Conservation (phyloP, 495 filamentous ascomycete genomes). For the Podospora fimiseda region DNA sequence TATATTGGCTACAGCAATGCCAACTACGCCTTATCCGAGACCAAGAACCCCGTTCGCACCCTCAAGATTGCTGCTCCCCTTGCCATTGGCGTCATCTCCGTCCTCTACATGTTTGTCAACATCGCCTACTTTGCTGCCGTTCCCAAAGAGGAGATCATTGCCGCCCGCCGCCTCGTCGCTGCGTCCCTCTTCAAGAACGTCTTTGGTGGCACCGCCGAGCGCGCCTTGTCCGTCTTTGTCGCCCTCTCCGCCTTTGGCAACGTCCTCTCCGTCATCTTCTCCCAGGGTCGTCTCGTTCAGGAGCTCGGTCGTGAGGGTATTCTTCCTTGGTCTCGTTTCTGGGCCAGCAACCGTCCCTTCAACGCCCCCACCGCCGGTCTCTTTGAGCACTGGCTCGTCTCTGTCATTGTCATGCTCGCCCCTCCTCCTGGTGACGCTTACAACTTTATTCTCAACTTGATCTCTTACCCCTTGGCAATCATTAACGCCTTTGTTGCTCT, state of each 20-base stretch:
- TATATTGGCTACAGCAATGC: slow-evolving; percentile 63
- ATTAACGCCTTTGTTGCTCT: slow-evolving; percentile 53
- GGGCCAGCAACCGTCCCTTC: slow-evolving; percentile 59
- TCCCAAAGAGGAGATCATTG: slow-evolving; percentile 54
- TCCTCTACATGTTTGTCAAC: slow-evolving; percentile 65
- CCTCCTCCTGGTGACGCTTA: slow-evolving; percentile 61
- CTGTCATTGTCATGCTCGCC: slow-evolving; percentile 54
- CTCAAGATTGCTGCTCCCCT: slow-evolving; percentile 58
- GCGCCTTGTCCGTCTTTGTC: slow-evolving; percentile 62
- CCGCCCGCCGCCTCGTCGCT: slow-evolving; percentile 54
- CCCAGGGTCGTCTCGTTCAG: slow-evolving; percentile 59
- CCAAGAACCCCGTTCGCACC: slow-evolving; percentile 55
- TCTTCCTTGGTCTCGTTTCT: slow-evolving; percentile 54
- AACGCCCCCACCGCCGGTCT: slow-evolving; percentile 57
- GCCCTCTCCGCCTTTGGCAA: slow-evolving; percentile 69
- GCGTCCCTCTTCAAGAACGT: slow-evolving; percentile 62
- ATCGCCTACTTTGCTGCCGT: slow-evolving; percentile 69
- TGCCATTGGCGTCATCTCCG: slow-evolving; percentile 52
- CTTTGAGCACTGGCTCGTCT: slow-evolving; percentile 56
- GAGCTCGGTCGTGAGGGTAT: slow-evolving; percentile 62
- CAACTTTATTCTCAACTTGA: slow-evolving; percentile 56
- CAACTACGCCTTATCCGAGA: slow-evolving; percentile 56
- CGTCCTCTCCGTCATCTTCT: slow-evolving; percentile 63
- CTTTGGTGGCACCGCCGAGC: slow-evolving; percentile 51
- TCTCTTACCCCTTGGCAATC: slow-evolving; percentile 55